Base-by-base conservation (phyloP, 2,329 filamentous ascomycete species). In the Colletotrichum navitas region DNA sequence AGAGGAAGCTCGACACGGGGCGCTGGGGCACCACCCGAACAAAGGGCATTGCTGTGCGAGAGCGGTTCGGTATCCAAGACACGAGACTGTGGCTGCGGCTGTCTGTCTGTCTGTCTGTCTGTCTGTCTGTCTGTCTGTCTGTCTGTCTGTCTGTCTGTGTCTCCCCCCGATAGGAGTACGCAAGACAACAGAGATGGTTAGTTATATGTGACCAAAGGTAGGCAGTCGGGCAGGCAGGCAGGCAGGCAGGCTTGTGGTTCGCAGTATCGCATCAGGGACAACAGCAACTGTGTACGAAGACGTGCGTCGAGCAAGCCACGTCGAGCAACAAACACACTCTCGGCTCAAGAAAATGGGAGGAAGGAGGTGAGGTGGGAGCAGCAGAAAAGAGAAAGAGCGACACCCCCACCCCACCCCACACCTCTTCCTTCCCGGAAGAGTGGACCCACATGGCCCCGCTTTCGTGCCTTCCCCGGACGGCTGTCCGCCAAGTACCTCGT, bases 391-490 rank as follows among this genome's bases (percentile, higher is more conserved):
- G 26, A 7, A 24, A n/a, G 45, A 24, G 11, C 49, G 49, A 43
- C 14, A 6, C 16, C 14, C 39, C 10, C 36, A 39, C n/a, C n/a
- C n/a, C 36, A 14, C 18, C 41, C 21, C 1, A 1, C 16, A 3
- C 3, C 7, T 16, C 16, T n/a, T 10, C 36, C 39, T 43, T 54
- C 26, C 62, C 62, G 62, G 45, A 63, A 6, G 2, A 43, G 47
- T 43, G 47, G 34, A 43, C 3, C n/a, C n/a, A 18, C 24, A 43
- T 26, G 34, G 29, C 11, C 10, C 60, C 60, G 47, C 60, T 52
- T 52, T 43, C 34, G 32, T 63, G 47, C 7, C 59, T 71, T 71
- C 68, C 65, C 68, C 65, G 68, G 65, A 71, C 68, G 65, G 68
- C 52, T 71, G 68, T 71, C 68, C 51, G 68, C 68, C 68, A 71